Percentiles rank a stretch among this genome's conserved stretches.
These are phyloP conservation scores for Perkinsus olseni DNA, from an alignment of 169 alveolate species.

Conservation along the genomic window DNA sequence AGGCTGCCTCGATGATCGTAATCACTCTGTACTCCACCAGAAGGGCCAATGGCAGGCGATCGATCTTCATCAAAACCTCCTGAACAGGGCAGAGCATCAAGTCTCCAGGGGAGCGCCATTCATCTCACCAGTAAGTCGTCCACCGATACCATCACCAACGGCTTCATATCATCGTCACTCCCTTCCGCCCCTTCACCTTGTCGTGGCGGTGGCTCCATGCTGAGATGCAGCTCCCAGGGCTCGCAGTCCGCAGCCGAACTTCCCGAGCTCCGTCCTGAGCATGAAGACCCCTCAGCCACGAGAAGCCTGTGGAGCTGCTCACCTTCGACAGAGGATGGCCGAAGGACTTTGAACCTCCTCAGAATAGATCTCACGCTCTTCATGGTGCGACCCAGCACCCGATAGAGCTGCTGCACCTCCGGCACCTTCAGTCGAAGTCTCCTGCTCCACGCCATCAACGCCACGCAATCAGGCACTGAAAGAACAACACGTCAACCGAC, in stretches of 20 bases:
- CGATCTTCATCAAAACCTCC: neutral
- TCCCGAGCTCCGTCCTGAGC: neutral
- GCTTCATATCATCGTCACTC: neutral
- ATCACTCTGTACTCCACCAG: neutral
- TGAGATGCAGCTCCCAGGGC: neutral
- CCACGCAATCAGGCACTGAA: neutral
- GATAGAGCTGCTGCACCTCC: neutral
- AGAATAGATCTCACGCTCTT: neutral
- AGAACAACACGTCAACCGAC: neutral
- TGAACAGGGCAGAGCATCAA: neutral
- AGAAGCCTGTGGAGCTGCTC: neutral
- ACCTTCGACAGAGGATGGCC: neutral
- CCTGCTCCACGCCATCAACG: neutral
- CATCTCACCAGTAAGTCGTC: neutral
- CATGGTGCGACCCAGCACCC: neutral
- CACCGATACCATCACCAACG: neutral
- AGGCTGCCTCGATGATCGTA: neutral
- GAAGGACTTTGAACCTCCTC: neutral
- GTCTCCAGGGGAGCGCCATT: neutral
- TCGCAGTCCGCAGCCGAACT: neutral
- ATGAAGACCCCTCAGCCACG: neutral
- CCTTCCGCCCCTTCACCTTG: neutral
- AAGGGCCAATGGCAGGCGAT: neutral
- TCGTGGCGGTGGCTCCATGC: neutral
- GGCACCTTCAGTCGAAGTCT: neutral